phyloP scores from a whole-genome alignment of 345 rosid species.

The Draba incana region DNA sequence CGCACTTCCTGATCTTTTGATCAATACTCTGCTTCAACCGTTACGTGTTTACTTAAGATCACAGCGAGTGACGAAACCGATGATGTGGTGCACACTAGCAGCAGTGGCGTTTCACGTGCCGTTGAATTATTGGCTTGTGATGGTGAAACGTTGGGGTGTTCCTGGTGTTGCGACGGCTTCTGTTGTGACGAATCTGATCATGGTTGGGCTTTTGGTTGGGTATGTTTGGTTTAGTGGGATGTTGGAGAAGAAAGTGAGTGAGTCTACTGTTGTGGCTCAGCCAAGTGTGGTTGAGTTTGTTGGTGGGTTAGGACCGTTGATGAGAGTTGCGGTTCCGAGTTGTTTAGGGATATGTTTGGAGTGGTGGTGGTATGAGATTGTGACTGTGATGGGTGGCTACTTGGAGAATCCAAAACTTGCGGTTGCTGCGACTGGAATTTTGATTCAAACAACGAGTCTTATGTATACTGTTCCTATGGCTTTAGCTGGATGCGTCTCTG shows the following conservation, averaged over 20 bases:
- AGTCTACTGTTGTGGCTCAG: constrained; percentile 39
- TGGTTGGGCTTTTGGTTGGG: constrained; percentile 73
- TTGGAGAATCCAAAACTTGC: constrained; percentile 78
- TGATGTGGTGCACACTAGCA: constrained; percentile 87
- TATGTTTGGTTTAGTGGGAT: constrained; percentile 70
- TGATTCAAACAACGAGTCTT: constrained; percentile 96
- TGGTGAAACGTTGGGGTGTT: constrained; percentile 67
- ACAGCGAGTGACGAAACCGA: constrained; percentile 85
- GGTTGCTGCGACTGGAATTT: constrained; percentile 93
- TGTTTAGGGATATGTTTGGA: constrained; percentile 95
- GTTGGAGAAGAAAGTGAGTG: constrained; percentile 56
- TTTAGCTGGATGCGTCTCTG: constrained; percentile 97
- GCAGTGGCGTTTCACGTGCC: constrained; percentile 90
- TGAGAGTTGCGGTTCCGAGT: constrained; percentile 91
- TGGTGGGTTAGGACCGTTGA: constrained; percentile 69
- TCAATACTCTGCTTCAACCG: constrained; percentile 86
- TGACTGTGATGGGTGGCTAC: constrained; percentile 86
- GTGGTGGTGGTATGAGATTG: constrained; percentile 99
- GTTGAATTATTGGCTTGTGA: constrained; percentile 66
- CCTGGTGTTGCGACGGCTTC: constrained; percentile 95
- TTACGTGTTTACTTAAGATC: constrained; percentile 86
- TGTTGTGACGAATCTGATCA: constrained; percentile 85
- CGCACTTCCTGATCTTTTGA: constrained; percentile 90
- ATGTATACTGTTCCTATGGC: constrained; percentile 99
- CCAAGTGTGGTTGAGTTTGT: constrained; percentile 48